Evolutionary conservation across 2,329 filamentous ascomycete genomes (phyloP).

Genomic region (Penicillium sclerotiorum): DNA sequence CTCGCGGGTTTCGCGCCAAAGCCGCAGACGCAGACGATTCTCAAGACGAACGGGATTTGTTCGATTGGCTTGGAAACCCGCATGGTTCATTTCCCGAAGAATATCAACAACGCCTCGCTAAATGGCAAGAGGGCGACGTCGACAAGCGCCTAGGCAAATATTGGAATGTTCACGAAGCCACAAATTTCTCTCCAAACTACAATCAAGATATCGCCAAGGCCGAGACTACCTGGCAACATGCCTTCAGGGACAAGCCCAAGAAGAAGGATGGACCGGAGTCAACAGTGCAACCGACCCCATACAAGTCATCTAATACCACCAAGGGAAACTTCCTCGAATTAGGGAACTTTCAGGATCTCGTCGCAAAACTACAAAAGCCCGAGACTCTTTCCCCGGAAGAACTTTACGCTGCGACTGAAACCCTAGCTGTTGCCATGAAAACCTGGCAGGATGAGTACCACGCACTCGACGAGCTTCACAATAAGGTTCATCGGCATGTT

Average conservation of each 20-base stretch:
- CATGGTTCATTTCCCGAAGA: slow-evolving; percentile 19
- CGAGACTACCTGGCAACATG: slow-evolving; percentile 35
- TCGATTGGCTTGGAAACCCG: slow-evolving; percentile 25
- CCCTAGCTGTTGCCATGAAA: slow-evolving; percentile 56
- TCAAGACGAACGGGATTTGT: slow-evolving; percentile 4
- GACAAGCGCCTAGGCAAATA: slow-evolving; percentile 35
- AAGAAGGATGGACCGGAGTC: slow-evolving; percentile 32
- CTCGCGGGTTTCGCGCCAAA: no score
- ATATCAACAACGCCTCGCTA: slow-evolving; percentile 16
- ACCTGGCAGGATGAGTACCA: slow-evolving; percentile 63
- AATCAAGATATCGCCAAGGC: slow-evolving; percentile 34
- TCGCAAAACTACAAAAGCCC: slow-evolving; percentile 40
- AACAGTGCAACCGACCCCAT: slow-evolving; percentile 35
- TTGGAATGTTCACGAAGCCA: slow-evolving; percentile 43
- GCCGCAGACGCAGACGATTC: no score
- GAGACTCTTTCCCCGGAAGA: slow-evolving; percentile 52
- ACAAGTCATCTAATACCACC: slow-evolving; percentile 32
- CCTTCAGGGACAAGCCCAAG: slow-evolving; percentile 36
- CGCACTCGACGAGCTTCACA: slow-evolving; percentile 54
- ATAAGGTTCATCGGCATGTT: slow-evolving; percentile 49
- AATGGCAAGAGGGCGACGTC: slow-evolving; percentile 25
- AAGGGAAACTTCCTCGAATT: slow-evolving; percentile 43
- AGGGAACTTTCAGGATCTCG: slow-evolving; percentile 37
- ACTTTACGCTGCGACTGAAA: slow-evolving; percentile 58
- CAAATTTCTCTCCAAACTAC: slow-evolving; percentile 38